A percentile compares a stretch with the other conserved stretches of the same genome.
Evolutionary conservation across 2,329 filamentous ascomycete genomes (phyloP).

Genomic region (Xylariaceae sp.): DNA sequence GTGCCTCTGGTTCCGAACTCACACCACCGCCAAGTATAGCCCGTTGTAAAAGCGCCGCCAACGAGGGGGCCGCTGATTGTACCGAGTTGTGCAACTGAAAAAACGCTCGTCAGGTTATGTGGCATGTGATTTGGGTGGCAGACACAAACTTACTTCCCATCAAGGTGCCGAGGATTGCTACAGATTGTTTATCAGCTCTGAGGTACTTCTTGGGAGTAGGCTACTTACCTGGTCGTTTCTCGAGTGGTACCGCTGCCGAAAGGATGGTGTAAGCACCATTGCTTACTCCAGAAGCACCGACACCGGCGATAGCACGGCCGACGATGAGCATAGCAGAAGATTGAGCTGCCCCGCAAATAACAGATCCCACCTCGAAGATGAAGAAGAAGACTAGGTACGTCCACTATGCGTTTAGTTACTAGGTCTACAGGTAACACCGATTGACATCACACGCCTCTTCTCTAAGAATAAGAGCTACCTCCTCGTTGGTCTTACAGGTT

Average conservation of each 20-base stretch:
- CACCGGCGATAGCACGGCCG: slow-evolving; percentile 6
- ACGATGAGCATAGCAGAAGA: slow-evolving; percentile 5
- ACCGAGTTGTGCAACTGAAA: too few relatives aligned
- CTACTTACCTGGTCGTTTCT: slow-evolving; percentile 5
- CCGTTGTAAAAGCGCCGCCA: too few relatives aligned
- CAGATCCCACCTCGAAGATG: slow-evolving; percentile 4
- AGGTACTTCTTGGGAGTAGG: not conserved
- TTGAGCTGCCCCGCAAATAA: slow-evolving; percentile 3
- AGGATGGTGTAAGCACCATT: slow-evolving; percentile 9
- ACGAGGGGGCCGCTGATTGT: too few relatives aligned
- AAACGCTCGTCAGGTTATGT: too few relatives aligned
- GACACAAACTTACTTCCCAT: slow-evolving; percentile 3
- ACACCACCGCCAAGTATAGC: too few relatives aligned
- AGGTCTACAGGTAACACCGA: too few relatives aligned
- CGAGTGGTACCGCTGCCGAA: slow-evolving; percentile 4
- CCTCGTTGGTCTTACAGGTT: slow-evolving; percentile 25
- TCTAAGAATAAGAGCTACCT: slow-evolving; percentile 24
- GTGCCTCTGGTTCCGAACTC: too few relatives aligned
- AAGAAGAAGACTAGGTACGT: slow-evolving; percentile 7
- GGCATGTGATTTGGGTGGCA: not conserved
- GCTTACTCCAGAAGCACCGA: slow-evolving; percentile 3
- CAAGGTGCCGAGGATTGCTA: not conserved
- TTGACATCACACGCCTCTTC: slow-evolving; percentile 2
- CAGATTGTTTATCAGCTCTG: not conserved
- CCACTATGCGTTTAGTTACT: slow-evolving; percentile 6